Evolutionary conservation across 495 filamentous ascomycete species (phyloP), one percentile per base, ranked within the genome.

Genomic region (Filosporella fistucella): DNA sequence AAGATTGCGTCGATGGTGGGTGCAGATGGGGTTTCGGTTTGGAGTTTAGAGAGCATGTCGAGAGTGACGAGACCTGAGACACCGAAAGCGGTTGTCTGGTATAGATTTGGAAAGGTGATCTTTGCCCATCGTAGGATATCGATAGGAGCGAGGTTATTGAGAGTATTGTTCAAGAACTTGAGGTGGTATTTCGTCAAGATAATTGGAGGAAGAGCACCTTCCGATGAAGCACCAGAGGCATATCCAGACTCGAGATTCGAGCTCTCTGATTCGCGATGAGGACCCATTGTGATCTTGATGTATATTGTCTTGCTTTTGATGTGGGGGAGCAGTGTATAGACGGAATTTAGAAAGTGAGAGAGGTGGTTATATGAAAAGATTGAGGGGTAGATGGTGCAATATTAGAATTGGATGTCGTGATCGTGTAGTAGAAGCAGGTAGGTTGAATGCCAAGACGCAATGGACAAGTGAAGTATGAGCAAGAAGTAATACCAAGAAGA

Each of bases 61-160:
- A 96, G 68, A 47, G 91, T 96, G 39, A 86, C 93, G 20, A 98
- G 82, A 39, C 93, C 93, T 5, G 91, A 95, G 33, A 97, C 74
- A 33, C 93, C 93, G 57, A 98, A 96, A 30, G 93, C 91, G n/a
- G 93, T 97, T 35, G 90, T 91, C 70, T 98, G 93, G 71, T 84
- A 97, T 11, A 98, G 84, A 58, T 81, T 81, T 45, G 93, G 94
- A 57, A 98, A 83, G 46, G 91, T 86, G 40, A 84, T 84, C 61
- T 89, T 82, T 74, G 85, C 89, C 89, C 95, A 96, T 71, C 78
- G 82, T 46, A 98, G 75, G 60, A 97, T 85, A 56, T 95, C 91
- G 81, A 68, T 55, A 25, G 72, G 66, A 53, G 88, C 79, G 58
- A 96, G 85, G 55, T 80, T 80, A 58, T 89, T 82, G 51, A 98